phyloP scores from a whole-genome alignment of 2,329 filamentous ascomycete genomes.

The Nemania sp. region DNA sequence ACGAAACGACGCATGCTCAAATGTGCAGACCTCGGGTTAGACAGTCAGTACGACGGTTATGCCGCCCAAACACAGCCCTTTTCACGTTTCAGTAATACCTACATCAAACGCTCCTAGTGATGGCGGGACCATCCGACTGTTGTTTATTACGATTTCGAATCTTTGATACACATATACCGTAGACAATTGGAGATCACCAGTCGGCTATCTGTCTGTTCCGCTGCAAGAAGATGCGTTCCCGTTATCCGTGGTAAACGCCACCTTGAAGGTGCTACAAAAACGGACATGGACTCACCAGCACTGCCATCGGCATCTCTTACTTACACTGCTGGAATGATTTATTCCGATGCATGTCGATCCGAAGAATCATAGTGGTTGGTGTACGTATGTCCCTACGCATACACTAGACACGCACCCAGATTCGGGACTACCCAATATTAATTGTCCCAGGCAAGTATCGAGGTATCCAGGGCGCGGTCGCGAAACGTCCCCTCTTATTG shows the following conservation, averaged over 20 bases:
- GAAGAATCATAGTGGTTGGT: not conserved
- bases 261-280: conserved; percentile 2
- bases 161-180: too few relatives aligned
- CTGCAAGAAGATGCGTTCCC: conserved; percentile 6
- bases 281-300: conserved; percentile 1
- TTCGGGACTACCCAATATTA: too few relatives aligned
- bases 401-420: too few relatives aligned
- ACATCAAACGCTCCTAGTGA: not conserved
- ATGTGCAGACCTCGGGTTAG: not conserved
- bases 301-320: not conserved
- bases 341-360: not conserved
- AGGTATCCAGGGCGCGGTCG: conserved; percentile 5
- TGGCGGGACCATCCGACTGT: too few relatives aligned
- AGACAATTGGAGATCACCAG: not conserved
- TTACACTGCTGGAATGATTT: too few relatives aligned
- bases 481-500: conserved; percentile 28
- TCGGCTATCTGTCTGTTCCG: conserved; percentile 8
- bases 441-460: too few relatives aligned
- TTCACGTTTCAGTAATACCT: conserved; percentile 6
- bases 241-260: conserved; percentile 11
- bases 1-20: not conserved
- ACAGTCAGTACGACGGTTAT: too few relatives aligned
- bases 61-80: not conserved
- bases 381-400: not conserved
- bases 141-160: too few relatives aligned